These are phyloP conservation scores for Diplodia corticola DNA, from an alignment of 2,329 filamentous ascomycete genomes.

Conservation along the genomic window DNA sequence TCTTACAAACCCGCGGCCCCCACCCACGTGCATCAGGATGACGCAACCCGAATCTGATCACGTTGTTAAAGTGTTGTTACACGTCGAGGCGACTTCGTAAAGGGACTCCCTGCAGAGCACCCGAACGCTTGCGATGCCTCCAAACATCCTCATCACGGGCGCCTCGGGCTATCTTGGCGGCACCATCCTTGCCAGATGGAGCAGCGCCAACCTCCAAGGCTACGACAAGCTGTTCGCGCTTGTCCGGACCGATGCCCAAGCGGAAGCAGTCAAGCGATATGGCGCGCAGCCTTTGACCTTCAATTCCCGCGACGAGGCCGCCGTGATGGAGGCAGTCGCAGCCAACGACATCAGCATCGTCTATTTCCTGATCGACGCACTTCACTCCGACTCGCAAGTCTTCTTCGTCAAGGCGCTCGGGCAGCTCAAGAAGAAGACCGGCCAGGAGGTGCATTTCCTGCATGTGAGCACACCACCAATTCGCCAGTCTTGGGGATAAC, in stretches of 20 bases:
- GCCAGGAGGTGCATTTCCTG: slow-evolving; percentile 51
- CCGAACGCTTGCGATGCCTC: slow-evolving; percentile 28
- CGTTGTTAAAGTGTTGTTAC: neutral
- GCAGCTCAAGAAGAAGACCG: slow-evolving; percentile 46
- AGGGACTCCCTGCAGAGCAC: neutral
- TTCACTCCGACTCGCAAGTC: slow-evolving; percentile 35
- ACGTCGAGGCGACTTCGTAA: neutral
- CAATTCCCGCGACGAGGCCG: slow-evolving; percentile 40
- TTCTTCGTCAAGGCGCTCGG: slow-evolving; percentile 50
- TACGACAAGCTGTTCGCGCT: slow-evolving; percentile 51
- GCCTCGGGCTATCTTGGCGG: slow-evolving; percentile 57
- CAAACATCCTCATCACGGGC: slow-evolving; percentile 53
- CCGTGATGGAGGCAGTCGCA: slow-evolving; percentile 42
- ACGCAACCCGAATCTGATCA: neutral
- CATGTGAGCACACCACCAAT: slow-evolving; percentile 29
- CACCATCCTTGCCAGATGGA: slow-evolving; percentile 46
- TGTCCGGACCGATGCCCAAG: slow-evolving; percentile 50
- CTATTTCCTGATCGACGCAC: slow-evolving; percentile 50
- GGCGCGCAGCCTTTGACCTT: slow-evolving; percentile 47
- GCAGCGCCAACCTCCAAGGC: slow-evolving; percentile 40
- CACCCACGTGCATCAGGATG: neutral
- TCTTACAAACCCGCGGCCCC: neutral
- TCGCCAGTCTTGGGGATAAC: neutral
- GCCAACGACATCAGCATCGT: slow-evolving; percentile 50
- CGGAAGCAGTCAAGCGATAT: slow-evolving; percentile 46